Conservation (phyloP, 2,329 filamentous ascomycete species). For the Colletotrichum destructivum region DNA sequence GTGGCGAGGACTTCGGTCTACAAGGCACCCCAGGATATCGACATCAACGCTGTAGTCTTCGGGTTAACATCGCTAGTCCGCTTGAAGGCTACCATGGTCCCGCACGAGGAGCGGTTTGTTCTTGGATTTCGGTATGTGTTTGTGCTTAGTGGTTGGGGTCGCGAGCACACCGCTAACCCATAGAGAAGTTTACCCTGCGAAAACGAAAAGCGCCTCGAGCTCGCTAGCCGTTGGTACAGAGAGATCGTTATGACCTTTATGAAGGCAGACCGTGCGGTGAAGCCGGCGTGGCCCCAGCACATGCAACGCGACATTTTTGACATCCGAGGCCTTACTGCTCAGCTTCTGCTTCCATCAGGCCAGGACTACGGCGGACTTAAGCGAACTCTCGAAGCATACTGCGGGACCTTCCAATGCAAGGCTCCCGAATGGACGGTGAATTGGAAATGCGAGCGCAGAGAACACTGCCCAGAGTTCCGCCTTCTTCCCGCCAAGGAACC, state of each 20-base stretch:
- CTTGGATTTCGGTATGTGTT: slow-evolving; percentile 66
- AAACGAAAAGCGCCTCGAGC: slow-evolving; percentile 60
- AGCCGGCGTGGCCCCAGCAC: slow-evolving; percentile 71
- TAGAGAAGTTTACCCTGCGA: slow-evolving; percentile 28
- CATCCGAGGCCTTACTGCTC: slow-evolving; percentile 66
- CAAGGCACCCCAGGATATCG: slow-evolving; percentile 61
- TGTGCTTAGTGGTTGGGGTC: slow-evolving; percentile 31
- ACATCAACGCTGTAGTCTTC: slow-evolving; percentile 64
- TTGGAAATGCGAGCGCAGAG: slow-evolving; percentile 62
- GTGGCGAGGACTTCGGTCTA: slow-evolving; percentile 62
- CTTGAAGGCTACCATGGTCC: slow-evolving; percentile 65
- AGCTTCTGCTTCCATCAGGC: slow-evolving; percentile 67
- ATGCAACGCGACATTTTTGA: slow-evolving; percentile 69
- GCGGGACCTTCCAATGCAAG: slow-evolving; percentile 65
- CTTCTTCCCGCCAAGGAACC: slow-evolving; percentile 60
- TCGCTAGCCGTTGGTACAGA: slow-evolving; percentile 69
- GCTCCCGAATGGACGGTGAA: slow-evolving; percentile 68
- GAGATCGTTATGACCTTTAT: slow-evolving; percentile 69
- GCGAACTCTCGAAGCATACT: slow-evolving; percentile 69
- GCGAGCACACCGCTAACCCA: slow-evolving; percentile 43
- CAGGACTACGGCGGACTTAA: slow-evolving; percentile 70
- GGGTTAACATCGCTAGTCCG: slow-evolving; percentile 68
- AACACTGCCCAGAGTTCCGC: slow-evolving; percentile 67
- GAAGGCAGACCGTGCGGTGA: slow-evolving; percentile 68
- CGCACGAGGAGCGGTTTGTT: slow-evolving; percentile 70